Base-by-base conservation (phyloP, 768 basidiomycete species). In the Mycena albidolilacea region DNA sequence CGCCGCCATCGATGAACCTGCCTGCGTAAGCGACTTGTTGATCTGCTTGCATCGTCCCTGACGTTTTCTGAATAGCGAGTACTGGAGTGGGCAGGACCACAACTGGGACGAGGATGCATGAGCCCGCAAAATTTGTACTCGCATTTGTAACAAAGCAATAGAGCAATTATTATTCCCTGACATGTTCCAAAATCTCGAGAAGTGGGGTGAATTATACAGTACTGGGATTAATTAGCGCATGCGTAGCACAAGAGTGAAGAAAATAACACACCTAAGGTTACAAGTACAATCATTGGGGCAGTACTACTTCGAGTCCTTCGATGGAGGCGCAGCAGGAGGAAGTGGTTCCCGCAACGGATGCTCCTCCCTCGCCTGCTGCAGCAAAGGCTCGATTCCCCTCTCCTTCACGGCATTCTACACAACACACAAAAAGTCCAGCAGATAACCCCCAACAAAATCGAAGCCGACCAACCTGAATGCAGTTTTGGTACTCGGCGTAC, bases 331-430 rank as follows among this genome's bases (percentile, higher is more conserved):
- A 52, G 84, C 75, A 43, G 86, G 82, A 11, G 89, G 85, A 23
- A 88, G 86, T 6, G 90, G 89, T 30, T 92, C 90, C 50, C 87
- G 89, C 74, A 95, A 75, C 4, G 95, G 94, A 78, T 95, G 93
- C 74, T 97, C 95, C 62, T 90, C 87, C 69, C 93, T 85, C 2
- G 97, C 95, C 78, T 95, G 93, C 61, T 92, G 88, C 0, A 98
- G 85, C 64, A 98, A 81, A 1, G 88, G 88, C 17, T 92, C 91
- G 15, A 98, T 85, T 7, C 92, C 94, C 75, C 92, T 93, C 17
- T 92, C 92, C 77, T 90, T 91, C 39, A 93, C 90, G 0, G 96
- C 96, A 83, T 88, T 91, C 96, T 97, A 77, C 10, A 41, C 8
- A 17, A 35, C 8, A 6, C 15, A 23, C n/a, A 30, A 67, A 23